Evolutionary conservation across 768 basidiomycete species (phyloP).

Genomic region (Amanita subjunquillea): DNA sequence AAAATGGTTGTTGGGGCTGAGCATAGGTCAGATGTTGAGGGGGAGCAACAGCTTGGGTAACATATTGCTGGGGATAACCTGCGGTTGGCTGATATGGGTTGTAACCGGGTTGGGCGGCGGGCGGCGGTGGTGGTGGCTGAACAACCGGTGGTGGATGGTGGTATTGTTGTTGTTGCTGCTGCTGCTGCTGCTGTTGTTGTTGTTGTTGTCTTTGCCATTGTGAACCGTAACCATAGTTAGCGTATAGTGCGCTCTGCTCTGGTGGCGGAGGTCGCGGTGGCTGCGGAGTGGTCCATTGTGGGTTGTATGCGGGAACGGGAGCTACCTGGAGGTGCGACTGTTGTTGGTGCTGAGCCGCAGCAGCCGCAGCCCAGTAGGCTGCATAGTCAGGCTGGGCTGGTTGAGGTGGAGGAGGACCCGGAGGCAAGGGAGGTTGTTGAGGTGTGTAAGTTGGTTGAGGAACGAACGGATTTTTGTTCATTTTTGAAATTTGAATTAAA

Average conservation of each 20-base stretch:
- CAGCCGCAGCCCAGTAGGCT: conserved; percentile 64
- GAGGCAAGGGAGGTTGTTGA: conserved; percentile 69
- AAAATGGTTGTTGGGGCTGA: conserved; percentile 37
- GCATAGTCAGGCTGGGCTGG: conserved; percentile 64
- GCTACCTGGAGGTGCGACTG: conserved; percentile 44
- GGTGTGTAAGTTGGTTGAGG: conserved; percentile 59
- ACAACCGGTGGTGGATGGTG: conserved; percentile 42
- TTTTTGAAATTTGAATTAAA: conserved; percentile 15
- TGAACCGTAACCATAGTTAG: conserved; percentile 85
- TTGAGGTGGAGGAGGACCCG: conserved; percentile 68
- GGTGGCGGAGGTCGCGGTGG: conserved; percentile 51
- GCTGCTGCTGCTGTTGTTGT: conserved; percentile 50
- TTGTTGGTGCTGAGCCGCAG: conserved; percentile 35
- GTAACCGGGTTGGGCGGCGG: conserved; percentile 52
- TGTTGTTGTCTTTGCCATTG: conserved; percentile 64
- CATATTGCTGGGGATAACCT: conserved; percentile 56
- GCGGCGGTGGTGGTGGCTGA: conserved; percentile 39
- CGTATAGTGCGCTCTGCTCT: conserved; percentile 79
- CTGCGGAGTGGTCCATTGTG: conserved; percentile 60
- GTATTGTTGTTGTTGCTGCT: conserved; percentile 54
- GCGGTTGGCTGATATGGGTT: conserved; percentile 69
- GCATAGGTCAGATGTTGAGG: conserved; percentile 44
- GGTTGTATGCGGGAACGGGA: conserved; percentile 39
- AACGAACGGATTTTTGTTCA: conserved; percentile 84
- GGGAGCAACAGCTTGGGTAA: conserved; percentile 47